phyloP scores from a whole-genome alignment of 2,329 filamentous ascomycete genomes.

The Emmonsiellopsis sp. region DNA sequence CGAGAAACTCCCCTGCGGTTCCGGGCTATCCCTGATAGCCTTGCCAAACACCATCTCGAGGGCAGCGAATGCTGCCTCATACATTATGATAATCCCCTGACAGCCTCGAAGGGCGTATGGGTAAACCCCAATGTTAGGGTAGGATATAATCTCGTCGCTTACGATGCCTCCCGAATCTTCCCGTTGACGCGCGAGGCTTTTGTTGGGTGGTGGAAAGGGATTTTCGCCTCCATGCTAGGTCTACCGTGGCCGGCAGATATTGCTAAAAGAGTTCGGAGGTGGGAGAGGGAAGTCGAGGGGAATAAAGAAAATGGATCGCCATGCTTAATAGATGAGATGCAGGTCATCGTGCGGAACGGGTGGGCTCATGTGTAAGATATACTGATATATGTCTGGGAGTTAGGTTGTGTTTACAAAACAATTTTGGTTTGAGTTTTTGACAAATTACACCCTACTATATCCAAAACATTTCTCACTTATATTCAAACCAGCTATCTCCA shows the following conservation, averaged over 20 bases:
- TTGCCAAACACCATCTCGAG: constrained; percentile 49
- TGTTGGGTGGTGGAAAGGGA: constrained; percentile 51
- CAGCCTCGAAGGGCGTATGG: constrained; percentile 23
- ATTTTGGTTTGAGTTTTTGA: background rate
- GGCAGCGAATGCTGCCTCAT: constrained; percentile 68
- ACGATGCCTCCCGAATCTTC: constrained; percentile 40
- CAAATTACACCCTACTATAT: too few species aligned
- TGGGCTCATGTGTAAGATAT: constrained; percentile 47
- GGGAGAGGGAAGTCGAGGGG: constrained; percentile 32
- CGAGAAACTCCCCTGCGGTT: constrained; percentile 41
- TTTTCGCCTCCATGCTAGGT: constrained; percentile 27
- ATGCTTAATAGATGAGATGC: constrained; percentile 54
- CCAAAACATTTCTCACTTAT: background rate
- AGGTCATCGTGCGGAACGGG: constrained; percentile 47
- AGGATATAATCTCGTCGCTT: constrained; percentile 23
- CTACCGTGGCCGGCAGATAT: constrained; percentile 18
- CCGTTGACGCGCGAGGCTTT: constrained; percentile 39
- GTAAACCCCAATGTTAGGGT: constrained; percentile 33
- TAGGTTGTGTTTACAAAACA: background rate
- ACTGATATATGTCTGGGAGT: too few species aligned
- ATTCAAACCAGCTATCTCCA: background rate
- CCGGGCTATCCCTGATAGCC: constrained; percentile 52
- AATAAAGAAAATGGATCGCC: constrained; percentile 39
- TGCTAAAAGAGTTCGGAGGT: constrained; percentile 27
- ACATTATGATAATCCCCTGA: constrained; percentile 29